Evolutionary conservation across 495 filamentous ascomycete species (phyloP).

Genomic region (Aspergillus coremiiformis): DNA sequence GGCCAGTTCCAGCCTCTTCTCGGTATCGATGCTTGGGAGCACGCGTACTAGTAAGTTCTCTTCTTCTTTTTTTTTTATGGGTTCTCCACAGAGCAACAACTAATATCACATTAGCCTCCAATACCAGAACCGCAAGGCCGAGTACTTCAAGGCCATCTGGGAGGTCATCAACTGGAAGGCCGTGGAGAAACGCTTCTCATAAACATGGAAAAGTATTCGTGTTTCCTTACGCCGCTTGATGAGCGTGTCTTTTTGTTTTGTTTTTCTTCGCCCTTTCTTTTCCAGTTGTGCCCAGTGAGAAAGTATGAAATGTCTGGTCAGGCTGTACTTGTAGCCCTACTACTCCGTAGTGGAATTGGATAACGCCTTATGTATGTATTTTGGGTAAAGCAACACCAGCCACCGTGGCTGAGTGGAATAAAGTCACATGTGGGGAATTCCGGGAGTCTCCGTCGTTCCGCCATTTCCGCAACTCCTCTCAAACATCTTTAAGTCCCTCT

Average conservation of each 20-base stretch:
- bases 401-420: too few relatives aligned
- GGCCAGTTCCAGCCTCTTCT: conserved; percentile 79
- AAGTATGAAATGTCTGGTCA: conserved; percentile 6
- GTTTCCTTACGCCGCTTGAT: conserved; percentile 1
- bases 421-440: too few relatives aligned
- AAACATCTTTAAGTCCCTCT: neutral
- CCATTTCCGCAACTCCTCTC: neutral
- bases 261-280: too few relatives aligned
- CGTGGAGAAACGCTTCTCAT: conserved; percentile 72
- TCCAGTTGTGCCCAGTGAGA: neutral
- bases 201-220: conserved; percentile 3
- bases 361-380: neutral
- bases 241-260: neutral
- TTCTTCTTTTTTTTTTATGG: conserved; percentile 1
- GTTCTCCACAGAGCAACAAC: conserved; percentile 27
- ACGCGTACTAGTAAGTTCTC: conserved; percentile 61
- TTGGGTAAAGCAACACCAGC: too few relatives aligned
- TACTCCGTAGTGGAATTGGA: neutral
- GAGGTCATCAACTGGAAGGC: conserved; percentile 97
- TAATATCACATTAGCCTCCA: conserved; percentile 59
- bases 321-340: conserved; percentile 6
- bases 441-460: neutral
- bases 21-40: conserved; percentile 97
- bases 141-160: conserved; percentile 96
- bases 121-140: conserved; percentile 98